A percentile compares a stretch with the other conserved stretches of the same genome.
phyloP scores from a whole-genome alignment of 2,329 filamentous ascomycete genomes.

The Akanthomyces lecanii region DNA sequence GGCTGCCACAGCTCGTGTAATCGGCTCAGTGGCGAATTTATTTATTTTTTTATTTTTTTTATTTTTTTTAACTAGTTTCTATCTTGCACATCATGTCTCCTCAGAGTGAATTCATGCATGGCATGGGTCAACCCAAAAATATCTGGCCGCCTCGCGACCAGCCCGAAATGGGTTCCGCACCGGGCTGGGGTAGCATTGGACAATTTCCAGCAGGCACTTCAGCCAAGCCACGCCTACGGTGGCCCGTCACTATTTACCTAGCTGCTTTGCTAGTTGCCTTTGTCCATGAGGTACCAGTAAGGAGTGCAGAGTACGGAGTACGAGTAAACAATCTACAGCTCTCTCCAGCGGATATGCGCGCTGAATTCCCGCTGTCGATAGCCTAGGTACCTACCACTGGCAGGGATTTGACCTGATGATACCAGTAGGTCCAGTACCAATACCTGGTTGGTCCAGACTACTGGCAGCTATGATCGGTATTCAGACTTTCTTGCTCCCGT shows the following conservation, averaged over 20 bases:
- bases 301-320: too few species aligned
- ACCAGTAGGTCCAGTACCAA: too few species aligned
- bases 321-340: neutral
- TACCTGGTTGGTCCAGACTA: neutral
- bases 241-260: too few species aligned
- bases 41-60: too few species aligned
- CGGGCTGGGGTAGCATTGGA: slow-evolving; percentile 1
- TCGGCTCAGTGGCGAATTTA: neutral
- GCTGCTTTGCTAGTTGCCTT: too few species aligned
- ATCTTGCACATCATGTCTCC: too few species aligned
- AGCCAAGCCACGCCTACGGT: slow-evolving; percentile 12
- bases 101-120: neutral
- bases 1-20: neutral
- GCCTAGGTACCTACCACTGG: neutral
- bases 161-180: neutral
- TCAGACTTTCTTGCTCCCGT: neutral
- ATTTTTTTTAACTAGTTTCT: too few species aligned
- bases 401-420: neutral
- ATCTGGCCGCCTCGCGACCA: neutral
- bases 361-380: neutral
- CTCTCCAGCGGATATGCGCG: neutral
- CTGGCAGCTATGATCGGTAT: neutral
- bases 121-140: neutral
- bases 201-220: slow-evolving; percentile 5
- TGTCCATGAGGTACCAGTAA: too few species aligned